These are phyloP conservation scores for Leccinellum albellum DNA, from an alignment of 768 basidiomycete species.

Conservation along the genomic window DNA sequence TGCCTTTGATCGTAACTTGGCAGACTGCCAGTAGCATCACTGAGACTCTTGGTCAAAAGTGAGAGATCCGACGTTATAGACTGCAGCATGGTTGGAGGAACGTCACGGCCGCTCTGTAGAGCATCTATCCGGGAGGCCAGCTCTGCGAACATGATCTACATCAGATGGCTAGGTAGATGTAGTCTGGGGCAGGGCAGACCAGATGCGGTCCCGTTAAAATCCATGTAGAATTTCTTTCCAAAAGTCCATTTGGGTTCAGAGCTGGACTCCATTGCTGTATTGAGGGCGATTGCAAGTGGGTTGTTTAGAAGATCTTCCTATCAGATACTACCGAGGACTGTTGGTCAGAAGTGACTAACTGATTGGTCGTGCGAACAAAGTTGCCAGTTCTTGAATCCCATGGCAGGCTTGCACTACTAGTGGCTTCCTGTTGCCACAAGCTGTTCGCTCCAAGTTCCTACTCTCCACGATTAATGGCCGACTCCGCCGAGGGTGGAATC, in stretches of 20 bases:
- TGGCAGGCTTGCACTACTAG: background rate
- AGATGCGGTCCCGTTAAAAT: slow-evolving; percentile 24
- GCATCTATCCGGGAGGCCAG: slow-evolving; percentile 44
- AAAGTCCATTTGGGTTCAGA: slow-evolving; percentile 28
- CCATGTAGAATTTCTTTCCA: slow-evolving; percentile 25
- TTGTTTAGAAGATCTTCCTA: too few relatives aligned
- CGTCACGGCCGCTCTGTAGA: slow-evolving; percentile 30
- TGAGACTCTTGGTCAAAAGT: slow-evolving; percentile 57
- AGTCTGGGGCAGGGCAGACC: slow-evolving; percentile 13
- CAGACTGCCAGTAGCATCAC: slow-evolving; percentile 60
- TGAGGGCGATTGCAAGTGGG: background rate
- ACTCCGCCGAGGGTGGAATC: slow-evolving; percentile 2
- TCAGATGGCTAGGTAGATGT: slow-evolving; percentile 13
- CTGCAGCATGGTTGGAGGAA: slow-evolving; percentile 38
- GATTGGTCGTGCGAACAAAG: background rate
- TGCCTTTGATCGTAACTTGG: slow-evolving; percentile 74
- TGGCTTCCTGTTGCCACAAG: background rate
- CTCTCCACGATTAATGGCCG: slow-evolving; percentile 20
- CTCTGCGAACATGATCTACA: slow-evolving; percentile 34
- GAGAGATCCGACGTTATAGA: slow-evolving; percentile 49
- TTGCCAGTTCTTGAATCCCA: background rate
- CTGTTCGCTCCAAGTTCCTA: background rate
- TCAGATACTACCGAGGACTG: too few relatives aligned
- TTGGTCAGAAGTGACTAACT: too few relatives aligned
- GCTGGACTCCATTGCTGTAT: slow-evolving; percentile 14